These are phyloP conservation scores for Fragaria ananassa DNA, from an alignment of 306 rosid species.

Conservation along the genomic window DNA sequence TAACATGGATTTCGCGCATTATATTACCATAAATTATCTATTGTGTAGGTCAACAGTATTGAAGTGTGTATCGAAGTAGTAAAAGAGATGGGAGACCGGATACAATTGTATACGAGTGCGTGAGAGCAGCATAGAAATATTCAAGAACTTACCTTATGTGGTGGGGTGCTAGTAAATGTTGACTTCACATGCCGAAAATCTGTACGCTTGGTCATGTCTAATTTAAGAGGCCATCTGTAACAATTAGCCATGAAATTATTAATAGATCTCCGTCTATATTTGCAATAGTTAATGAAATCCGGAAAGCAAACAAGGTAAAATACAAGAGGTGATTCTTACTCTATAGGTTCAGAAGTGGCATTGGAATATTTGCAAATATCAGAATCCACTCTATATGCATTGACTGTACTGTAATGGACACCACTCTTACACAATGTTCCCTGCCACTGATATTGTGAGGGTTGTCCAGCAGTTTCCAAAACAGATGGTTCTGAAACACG, in stretches of 20 bases:
- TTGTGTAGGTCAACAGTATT: not conserved
- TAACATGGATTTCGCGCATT: not conserved
- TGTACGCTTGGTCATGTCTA: conserved; percentile 95
- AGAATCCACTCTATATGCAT: conserved; percentile 69
- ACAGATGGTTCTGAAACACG: conserved; percentile 45
- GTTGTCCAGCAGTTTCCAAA: conserved; percentile 46
- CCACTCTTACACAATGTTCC: conserved; percentile 89
- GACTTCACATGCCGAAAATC: conserved; percentile 80
- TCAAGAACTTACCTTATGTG: conserved; percentile 62
- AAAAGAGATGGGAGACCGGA: not conserved
- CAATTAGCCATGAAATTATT: conserved; percentile 33
- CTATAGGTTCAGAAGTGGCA: conserved; percentile 73
- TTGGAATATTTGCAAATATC: conserved; percentile 68
- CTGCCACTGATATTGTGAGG: conserved; percentile 65
- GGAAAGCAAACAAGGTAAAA: conserved; percentile 21
- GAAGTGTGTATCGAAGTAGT: too few species aligned
- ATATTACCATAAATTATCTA: not conserved
- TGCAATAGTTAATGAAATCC: not conserved
- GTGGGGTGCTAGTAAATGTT: conserved; percentile 73
- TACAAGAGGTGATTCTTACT: conserved; percentile 37
- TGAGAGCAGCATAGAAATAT: conserved; percentile 14
- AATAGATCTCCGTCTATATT: conserved; percentile 6
- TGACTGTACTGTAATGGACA: conserved; percentile 79
- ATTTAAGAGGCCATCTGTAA: conserved; percentile 86
- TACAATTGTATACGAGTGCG: not conserved